Conservation (phyloP, 2,329 filamentous ascomycete species). For the Fonsecaea multimorphosa region DNA sequence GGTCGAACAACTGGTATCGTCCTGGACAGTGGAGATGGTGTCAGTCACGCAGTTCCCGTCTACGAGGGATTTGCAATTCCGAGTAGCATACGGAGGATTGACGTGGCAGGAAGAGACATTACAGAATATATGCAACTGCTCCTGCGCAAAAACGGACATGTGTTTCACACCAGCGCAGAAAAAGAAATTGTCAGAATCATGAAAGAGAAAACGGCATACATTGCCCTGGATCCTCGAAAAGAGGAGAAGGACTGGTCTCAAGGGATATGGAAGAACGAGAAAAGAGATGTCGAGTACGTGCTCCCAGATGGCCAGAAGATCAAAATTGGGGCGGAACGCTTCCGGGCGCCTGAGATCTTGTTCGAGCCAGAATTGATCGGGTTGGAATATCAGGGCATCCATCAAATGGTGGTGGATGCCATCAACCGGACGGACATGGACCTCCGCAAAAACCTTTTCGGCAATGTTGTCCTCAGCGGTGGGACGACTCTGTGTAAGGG, state of each 20-base stretch:
- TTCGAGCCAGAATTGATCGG: constrained; percentile 98
- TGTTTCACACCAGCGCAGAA: constrained; percentile 97
- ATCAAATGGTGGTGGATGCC: constrained; percentile 96
- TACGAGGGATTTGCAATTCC: constrained; percentile 98
- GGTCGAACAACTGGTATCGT: constrained; percentile 96
- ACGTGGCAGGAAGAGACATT: constrained; percentile 93
- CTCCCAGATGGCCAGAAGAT: constrained; percentile 93
- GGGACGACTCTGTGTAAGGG: constrained; percentile 96
- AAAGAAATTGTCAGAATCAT: constrained; percentile 98
- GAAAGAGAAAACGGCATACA: constrained; percentile 93
- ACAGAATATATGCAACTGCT: constrained; percentile 93
- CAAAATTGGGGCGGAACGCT: constrained; percentile 92
- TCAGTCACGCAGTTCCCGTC: constrained; percentile 95
- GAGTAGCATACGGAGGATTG: constrained; percentile 91
- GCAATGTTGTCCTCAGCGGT: constrained; percentile 95
- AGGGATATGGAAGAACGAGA: constrained; percentile 70
- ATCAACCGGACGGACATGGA: constrained; percentile 96
- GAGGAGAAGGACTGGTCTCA: constrained; percentile 95
- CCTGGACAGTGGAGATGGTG: constrained; percentile 91
- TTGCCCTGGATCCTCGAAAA: constrained; percentile 85
- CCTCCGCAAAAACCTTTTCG: constrained; percentile 88
- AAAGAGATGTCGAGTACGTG: constrained; percentile 83
- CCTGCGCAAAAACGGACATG: constrained; percentile 87
- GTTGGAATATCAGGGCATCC: constrained; percentile 93
- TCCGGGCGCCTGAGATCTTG: constrained; percentile 93